Conservation (phyloP, 371 early-diverging fungal genomes). For the Apophysomyces trapeziformis region DNA sequence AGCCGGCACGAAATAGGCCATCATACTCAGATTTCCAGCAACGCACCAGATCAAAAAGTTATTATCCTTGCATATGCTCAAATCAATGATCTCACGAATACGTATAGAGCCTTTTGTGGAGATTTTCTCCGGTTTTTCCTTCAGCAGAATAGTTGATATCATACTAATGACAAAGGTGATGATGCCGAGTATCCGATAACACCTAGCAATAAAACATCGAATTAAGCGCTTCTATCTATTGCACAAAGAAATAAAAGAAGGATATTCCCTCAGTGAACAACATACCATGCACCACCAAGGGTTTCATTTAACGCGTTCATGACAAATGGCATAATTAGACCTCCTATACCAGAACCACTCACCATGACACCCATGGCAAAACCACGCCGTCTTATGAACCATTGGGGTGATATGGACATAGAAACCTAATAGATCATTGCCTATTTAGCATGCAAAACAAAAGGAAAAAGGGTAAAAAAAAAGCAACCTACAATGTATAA, state of each 20-base stretch:
- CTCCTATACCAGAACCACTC: constrained; percentile 82
- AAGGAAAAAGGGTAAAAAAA: background rate
- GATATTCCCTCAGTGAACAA: background rate
- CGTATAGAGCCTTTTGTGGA: constrained; percentile 5
- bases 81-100: constrained; percentile 9
- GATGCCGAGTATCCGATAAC: constrained; percentile 18
- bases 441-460: background rate
- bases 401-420: constrained; percentile 21
- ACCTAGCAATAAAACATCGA: background rate
- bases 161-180: constrained; percentile 13
- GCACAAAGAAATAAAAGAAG: background rate
- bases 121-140: constrained; percentile 11
- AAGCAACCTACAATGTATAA: constrained; percentile 11
- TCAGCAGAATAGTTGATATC: constrained; percentile 14
- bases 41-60: constrained; percentile 35
- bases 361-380: constrained; percentile 42
- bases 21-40: constrained; percentile 35
- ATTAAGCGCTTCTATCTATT: background rate
- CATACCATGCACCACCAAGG: constrained; percentile 61
- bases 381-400: constrained; percentile 24
- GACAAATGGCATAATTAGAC: constrained; percentile 71
- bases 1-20: constrained; percentile 44
- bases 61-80: constrained; percentile 16
- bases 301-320: constrained; percentile 60
- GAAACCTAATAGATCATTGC: constrained; percentile 7